These are phyloP conservation scores for Dioscorea alata DNA, from an alignment of 106 monocot species.

Conservation along the genomic window DNA sequence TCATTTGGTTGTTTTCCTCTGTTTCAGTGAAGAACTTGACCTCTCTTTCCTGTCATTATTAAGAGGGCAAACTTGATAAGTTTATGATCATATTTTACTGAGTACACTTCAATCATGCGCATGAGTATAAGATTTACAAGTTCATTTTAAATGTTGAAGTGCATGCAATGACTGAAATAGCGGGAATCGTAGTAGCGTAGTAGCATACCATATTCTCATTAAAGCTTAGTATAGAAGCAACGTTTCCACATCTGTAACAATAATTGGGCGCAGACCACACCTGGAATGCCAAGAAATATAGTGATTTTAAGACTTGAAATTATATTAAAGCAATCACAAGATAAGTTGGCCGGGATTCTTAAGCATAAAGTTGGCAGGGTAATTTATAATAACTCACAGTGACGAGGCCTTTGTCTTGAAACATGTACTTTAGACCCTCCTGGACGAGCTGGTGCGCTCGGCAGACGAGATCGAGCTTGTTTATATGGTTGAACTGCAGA, in stretches of 20 bases:
- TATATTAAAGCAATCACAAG: too few species aligned
- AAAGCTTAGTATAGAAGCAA: slow-evolving; percentile 94
- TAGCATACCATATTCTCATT: slow-evolving; percentile 89
- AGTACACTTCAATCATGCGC: too few species aligned
- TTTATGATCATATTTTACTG: too few species aligned
- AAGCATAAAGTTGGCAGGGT: too few species aligned
- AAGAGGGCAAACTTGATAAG: background rate
- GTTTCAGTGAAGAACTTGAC: slow-evolving; percentile 98
- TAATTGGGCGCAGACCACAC: slow-evolving; percentile 99
- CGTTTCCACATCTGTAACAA: slow-evolving; percentile 97
- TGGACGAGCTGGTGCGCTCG: slow-evolving; percentile 98
- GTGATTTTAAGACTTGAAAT: too few species aligned
- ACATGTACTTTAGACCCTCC: slow-evolving; percentile 99
- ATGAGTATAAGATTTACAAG: too few species aligned
- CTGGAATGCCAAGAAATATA: slow-evolving; percentile 15
- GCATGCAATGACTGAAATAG: too few species aligned
- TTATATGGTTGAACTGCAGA: slow-evolving; percentile 91
- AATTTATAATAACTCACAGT: slow-evolving; percentile 57
- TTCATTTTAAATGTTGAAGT: too few species aligned
- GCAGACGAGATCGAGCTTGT: slow-evolving; percentile 89
- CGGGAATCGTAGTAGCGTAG: background rate
- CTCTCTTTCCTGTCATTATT: slow-evolving; percentile 70
- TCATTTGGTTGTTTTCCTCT: slow-evolving; percentile 97
- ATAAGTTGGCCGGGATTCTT: too few species aligned
- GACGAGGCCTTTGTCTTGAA: slow-evolving; percentile 94